These are phyloP conservation scores for Agarophyton chilense DNA, from an alignment of 23 red algal genomes.

Conservation along the genomic window DNA sequence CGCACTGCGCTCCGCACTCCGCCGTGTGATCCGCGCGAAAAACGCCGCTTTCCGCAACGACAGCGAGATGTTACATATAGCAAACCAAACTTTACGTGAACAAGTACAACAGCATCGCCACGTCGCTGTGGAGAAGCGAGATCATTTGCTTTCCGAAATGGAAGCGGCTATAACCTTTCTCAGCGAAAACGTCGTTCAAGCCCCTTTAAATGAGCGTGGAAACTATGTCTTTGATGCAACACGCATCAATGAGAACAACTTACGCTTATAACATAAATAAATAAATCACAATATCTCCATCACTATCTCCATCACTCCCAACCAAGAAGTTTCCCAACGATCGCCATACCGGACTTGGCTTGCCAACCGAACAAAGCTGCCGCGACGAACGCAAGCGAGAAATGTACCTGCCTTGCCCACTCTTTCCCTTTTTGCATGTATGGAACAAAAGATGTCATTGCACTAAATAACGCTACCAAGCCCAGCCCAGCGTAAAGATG, in stretches of 20 bases:
- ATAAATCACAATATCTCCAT: too few species aligned
- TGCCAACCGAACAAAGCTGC: slow-evolving; percentile 88
- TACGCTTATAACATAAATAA: not conserved
- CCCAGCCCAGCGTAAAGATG: slow-evolving; percentile 96
- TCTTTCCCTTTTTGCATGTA: slow-evolving; percentile 90
- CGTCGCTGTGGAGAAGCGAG: slow-evolving; percentile 13
- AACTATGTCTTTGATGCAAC: slow-evolving; percentile 58
- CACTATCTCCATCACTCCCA: slow-evolving; percentile 51
- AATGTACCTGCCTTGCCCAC: slow-evolving; percentile 78
- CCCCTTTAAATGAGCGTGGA: slow-evolving; percentile 60
- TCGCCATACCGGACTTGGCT: slow-evolving; percentile 87
- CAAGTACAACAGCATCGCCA: slow-evolving; percentile 31
- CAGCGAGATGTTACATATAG: slow-evolving; percentile 36
- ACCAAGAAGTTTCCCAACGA: slow-evolving; percentile 89
- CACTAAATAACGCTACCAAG: slow-evolving; percentile 77
- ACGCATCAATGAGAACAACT: slow-evolving; percentile 34
- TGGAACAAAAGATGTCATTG: slow-evolving; percentile 85
- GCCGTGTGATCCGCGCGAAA: slow-evolving; percentile 60
- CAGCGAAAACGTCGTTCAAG: slow-evolving; percentile 58
- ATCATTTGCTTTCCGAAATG: slow-evolving; percentile 25
- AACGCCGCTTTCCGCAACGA: slow-evolving; percentile 53
- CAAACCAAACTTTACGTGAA: slow-evolving; percentile 53
- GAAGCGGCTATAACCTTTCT: slow-evolving; percentile 63
- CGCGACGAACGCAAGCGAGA: slow-evolving; percentile 73
- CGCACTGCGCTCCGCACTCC: slow-evolving; percentile 37